These are phyloP conservation scores for Spinellus fusiger DNA, from an alignment of 192 early-diverging fungal genomes.

Conservation along the genomic window DNA sequence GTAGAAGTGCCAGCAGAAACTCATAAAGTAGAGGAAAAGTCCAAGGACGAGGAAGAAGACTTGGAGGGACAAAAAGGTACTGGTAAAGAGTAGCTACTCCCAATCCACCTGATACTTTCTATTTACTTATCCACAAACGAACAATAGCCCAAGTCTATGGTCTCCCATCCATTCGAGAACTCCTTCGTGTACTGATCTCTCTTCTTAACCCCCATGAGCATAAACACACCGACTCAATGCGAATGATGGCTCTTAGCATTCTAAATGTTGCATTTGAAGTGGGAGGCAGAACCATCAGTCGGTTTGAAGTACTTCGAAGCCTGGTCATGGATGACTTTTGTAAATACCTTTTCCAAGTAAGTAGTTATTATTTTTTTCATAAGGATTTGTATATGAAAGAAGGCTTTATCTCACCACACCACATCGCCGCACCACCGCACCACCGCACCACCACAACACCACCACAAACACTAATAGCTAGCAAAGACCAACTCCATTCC, in stretches of 20 bases:
- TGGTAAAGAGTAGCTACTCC: no score
- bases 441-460: no score
- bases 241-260: slow-evolving; percentile 84
- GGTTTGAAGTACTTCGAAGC: slow-evolving; percentile 51
- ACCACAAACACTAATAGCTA: no score
- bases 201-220: slow-evolving; percentile 86
- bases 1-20: no score
- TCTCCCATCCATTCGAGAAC: slow-evolving; percentile 82
- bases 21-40: background rate
- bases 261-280: slow-evolving; percentile 83
- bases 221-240: slow-evolving; percentile 91
- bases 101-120: no score
- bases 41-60: background rate
- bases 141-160: slow-evolving; percentile 55
- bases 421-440: no score
- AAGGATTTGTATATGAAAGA: no score
- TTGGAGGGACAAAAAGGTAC: background rate
- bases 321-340: slow-evolving; percentile 81
- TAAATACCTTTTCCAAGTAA: slow-evolving; percentile 78
- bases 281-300: slow-evolving; percentile 71
- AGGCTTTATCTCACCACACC: no score
- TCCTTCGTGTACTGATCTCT: slow-evolving; percentile 84
- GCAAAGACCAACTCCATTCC: slow-evolving; percentile 50
- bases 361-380: background rate
- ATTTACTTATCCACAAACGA: no score